Base-by-base conservation (phyloP, 208 protist species). In the Acanthamoeba healyi region DNA sequence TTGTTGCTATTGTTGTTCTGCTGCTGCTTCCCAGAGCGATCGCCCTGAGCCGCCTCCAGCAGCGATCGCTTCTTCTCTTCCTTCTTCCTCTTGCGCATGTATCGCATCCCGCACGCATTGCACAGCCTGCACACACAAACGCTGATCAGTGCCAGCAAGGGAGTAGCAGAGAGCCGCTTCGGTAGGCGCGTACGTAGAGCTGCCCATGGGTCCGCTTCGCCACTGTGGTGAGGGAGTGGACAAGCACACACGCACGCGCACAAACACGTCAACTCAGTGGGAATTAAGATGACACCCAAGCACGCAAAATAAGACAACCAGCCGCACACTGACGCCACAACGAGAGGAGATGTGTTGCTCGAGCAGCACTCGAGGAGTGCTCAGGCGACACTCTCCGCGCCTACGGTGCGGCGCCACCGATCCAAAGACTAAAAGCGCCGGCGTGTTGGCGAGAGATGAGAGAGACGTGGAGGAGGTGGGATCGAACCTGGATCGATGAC, bases 41-140 rank as follows among this genome's bases (percentile, higher is more conserved):
- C 46, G 15, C 51, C 51, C 51, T 58, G 51, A 0, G 51, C 51
- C 12, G 51, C 12, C 19, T 12, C 51, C 51, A 58, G 26, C 17
- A 58, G 51, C 12, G 63, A 22, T 3, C 63, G 63, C 10, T 14
- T 34, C 63, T 72, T 72, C 36, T 79, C 70, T 14, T 79, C 36
- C 70, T 79, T 79, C 70, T 79, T 79, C 36, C 70, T 15, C 70
- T 79, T 79, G 36, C 70, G 70, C 70, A 79, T 79, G 36, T 79
- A 79, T 1, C 70, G 17, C 70, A 79, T 79, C 10, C 70, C 70
- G 19, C 70, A 79, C 17, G 38, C 70, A 17, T 79, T 79, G 19
- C 32, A 38, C 32, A 79, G 22, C 19, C 70, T 79, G 36, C 1
- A 5, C 26, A 34, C 63, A 36, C 70, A 38, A 26, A 54, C 49